Evolutionary conservation across 257 asterid species (phyloP), one percentile per base, ranked within the genome.

Genomic region (Nicotiana obtusifolia): DNA sequence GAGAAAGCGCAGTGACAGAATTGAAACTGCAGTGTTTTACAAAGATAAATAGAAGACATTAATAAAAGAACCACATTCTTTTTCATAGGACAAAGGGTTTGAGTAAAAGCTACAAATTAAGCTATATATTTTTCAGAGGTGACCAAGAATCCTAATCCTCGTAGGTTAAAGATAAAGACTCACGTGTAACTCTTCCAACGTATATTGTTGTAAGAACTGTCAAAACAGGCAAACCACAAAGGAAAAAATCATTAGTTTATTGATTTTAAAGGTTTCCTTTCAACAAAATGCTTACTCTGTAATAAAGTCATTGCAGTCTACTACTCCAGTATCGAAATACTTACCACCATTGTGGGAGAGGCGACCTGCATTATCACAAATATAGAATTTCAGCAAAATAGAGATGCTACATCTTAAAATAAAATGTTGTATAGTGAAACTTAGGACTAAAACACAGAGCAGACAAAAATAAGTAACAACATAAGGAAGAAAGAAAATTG

Each of bases 1-100:
- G 8, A 85, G 28, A 75, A 80, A 84, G 64, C 91, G 86, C 9
- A 76, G 0, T 53, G 47, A n/a, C 15, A 16, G 49, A 24, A 52
- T 4, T 26, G 37, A 13, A 13, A 28, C 65, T 76, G 80, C 41
- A 35, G 6, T 6, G 9, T 44, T 20, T 35, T 28, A 44, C 41
- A 80, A 61, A 62, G 14, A 62, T 22, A 60, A 80, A 62, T 20
- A 2, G 44, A 26, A 5, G 11, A 15, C 53, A 0, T 3, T 8
- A 14, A 22, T 20, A 44, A 22, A 10, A 75, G 5, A 75, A 52
- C 5, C 5, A 79, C 11, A 69, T 2, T 56, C 77, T 17, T 33
- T 69, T 37, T 30, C 4, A 10, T 65, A 65, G 5, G 59, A 53
- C 0, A 53, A 54, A 52, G 10, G 49, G 49, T 4, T 41, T 41